Base-by-base conservation (phyloP, 768 basidiomycete genomes). In the Dendrothele bispora region DNA sequence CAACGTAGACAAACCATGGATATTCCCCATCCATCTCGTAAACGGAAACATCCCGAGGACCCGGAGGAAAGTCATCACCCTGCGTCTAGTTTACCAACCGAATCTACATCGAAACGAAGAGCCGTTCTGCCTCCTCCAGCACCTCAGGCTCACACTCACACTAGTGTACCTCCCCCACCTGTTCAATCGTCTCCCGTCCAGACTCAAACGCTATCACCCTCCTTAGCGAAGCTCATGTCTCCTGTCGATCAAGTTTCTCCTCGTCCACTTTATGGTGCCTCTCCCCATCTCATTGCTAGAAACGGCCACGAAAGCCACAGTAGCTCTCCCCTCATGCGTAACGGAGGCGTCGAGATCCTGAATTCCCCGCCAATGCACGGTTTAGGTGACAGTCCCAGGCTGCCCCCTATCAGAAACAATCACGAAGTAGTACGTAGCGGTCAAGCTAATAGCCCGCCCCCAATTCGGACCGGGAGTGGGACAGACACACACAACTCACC, bases 201-300 rank as follows among this genome's bases (percentile, higher is more conserved):
- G n/a, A 79, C 71, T 11, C 76, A 78, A 50, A 79, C 71, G 10
- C 68, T 84, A 24, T 83, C 82, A 2, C 83, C 83, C 6, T 84
- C 82, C 15, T 59, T 84, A 32, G 82, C 82, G 15, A 77, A 82
- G 72, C 78, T 84, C 56, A 73, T 83, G 36, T 82, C 82, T n/a
- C 82, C 82, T 20, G 43, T 46, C 44, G 45, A 46, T 50, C 57
- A 25, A 36, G 26, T 39, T 8, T 48, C 46, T 29, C 46, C 46
- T 30, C 38, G 46, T 17, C 21, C 46, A 5, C 25, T 35, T 10
- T 48, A 40, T 28, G 11, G n/a, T 10, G 18, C 21, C 15, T 22
- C 26, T 25, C 11, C 48, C 7, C 48, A 28, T 43, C 22, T 26
- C 18, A 18, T 26, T 11, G 10, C 30, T 10, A 28, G 45, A 5